Conservation (phyloP, 2,329 filamentous ascomycete genomes). For the Penicillium sp. region DNA sequence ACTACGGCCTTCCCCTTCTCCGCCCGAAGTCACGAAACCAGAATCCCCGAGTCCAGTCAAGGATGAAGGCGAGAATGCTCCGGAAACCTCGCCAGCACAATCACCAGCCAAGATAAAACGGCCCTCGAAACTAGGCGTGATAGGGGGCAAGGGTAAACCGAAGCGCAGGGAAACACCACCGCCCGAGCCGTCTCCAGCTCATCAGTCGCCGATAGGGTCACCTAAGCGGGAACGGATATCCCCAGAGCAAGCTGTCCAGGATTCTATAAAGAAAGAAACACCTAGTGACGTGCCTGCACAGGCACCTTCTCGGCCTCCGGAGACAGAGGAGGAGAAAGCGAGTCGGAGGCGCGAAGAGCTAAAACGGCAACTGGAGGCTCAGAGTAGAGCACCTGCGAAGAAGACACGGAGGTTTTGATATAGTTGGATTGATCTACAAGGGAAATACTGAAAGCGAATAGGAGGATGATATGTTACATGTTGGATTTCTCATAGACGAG, state of each 20-base stretch:
- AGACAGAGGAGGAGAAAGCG: conserved; percentile 57
- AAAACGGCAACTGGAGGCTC: conserved; percentile 57
- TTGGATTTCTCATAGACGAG: background rate
- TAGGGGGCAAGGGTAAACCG: conserved; percentile 35
- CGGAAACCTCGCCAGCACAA: conserved; percentile 1
- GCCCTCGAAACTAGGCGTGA: conserved; percentile 39
- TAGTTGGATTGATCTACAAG: background rate
- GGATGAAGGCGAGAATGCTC: background rate
- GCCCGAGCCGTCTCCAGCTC: background rate
- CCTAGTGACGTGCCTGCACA: background rate
- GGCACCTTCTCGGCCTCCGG: conserved; percentile 5
- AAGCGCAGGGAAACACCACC: conserved; percentile 12
- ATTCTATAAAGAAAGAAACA: background rate
- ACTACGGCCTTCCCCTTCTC: conserved; percentile 15
- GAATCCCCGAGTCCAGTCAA: background rate
- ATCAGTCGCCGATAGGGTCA: background rate
- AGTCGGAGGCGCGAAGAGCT: conserved; percentile 60
- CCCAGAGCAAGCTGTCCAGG: background rate
- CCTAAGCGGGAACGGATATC: background rate
- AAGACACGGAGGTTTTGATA: conserved; percentile 61
- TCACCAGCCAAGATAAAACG: conserved; percentile 26
- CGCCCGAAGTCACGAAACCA: conserved; percentile 17
- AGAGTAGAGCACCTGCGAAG: conserved; percentile 57
- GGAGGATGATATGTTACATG: background rate
- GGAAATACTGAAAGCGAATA: background rate